phyloP scores from a whole-genome alignment of 148 eudicot species.

The Drosera capensis region DNA sequence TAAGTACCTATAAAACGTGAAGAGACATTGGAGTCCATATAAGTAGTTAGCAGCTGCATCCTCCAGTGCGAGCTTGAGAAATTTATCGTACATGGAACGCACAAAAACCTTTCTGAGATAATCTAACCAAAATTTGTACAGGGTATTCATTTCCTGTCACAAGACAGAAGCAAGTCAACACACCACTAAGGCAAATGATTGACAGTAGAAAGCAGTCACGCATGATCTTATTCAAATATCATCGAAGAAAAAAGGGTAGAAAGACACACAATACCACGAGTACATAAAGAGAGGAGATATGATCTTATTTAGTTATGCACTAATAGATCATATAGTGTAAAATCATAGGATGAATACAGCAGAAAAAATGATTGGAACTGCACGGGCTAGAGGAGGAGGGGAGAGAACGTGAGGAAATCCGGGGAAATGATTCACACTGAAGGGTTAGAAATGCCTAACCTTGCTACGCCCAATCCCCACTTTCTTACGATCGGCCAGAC shows the following conservation, averaged over 20 bases:
- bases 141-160: conserved; percentile 91
- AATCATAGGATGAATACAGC: no score
- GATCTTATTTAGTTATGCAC: no score
- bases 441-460: conserved; percentile 24
- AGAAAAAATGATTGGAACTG: no score
- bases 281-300: no score
- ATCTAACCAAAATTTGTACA: conserved; percentile 90
- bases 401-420: neutral
- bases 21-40: conserved; percentile 88
- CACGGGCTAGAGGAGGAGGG: neutral
- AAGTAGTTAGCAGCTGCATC: conserved; percentile 72
- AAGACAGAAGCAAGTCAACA: conserved; percentile 1
- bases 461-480: conserved; percentile 86
- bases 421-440: neutral
- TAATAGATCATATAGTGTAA: no score
- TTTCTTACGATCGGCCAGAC: conserved; percentile 78
- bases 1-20: conserved; percentile 77
- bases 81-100: conserved; percentile 70
- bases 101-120: conserved; percentile 63
- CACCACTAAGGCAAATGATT: neutral
- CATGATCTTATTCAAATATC: no score
- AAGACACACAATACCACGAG: no score
- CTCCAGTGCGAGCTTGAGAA: conserved; percentile 61
- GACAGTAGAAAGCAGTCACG: no score
- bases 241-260: no score